A percentile compares a stretch with the other conserved stretches of the same genome.
phyloP scores from a whole-genome alignment of 495 filamentous ascomycete genomes.

The Mytilinidion resinicola region DNA sequence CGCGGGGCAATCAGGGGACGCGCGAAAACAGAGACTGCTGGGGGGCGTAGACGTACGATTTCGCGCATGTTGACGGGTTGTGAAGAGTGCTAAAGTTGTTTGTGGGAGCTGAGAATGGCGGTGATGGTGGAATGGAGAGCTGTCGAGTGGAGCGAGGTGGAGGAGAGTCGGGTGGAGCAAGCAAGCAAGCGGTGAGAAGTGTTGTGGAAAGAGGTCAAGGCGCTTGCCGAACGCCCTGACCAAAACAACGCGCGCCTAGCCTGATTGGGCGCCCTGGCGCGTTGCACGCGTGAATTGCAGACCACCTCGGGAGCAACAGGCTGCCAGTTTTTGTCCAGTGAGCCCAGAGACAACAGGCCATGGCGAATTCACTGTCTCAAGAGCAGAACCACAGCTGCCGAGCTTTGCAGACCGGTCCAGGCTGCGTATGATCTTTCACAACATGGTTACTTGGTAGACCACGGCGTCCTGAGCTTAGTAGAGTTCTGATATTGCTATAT shows the following conservation, averaged over 20 bases:
- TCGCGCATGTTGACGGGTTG: slow-evolving; percentile 36
- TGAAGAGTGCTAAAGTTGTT: slow-evolving; percentile 4
- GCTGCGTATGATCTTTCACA: too few species aligned
- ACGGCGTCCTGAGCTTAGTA: too few species aligned
- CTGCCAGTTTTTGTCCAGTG: not conserved
- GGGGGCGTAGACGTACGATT: slow-evolving; percentile 34
- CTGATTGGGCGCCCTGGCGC: not conserved
- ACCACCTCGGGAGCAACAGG: slow-evolving; percentile 36
- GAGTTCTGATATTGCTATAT: too few species aligned
- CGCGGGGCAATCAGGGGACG: slow-evolving; percentile 34
- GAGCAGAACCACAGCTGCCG: too few species aligned
- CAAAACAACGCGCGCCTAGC: slow-evolving; percentile 24
- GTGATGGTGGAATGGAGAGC: slow-evolving; percentile 7
- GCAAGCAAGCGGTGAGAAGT: slow-evolving; percentile 12
- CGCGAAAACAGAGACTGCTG: slow-evolving; percentile 26
- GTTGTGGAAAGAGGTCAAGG: slow-evolving; percentile 17
- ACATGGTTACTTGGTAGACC: too few species aligned
- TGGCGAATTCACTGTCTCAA: too few species aligned
- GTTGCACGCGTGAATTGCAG: slow-evolving; percentile 2
- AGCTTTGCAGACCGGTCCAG: too few species aligned
- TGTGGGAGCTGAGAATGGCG: slow-evolving; percentile 22
- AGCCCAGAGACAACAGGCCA: too few species aligned
- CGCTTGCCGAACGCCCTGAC: not conserved
- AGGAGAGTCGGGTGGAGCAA: slow-evolving; percentile 6
- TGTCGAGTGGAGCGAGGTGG: slow-evolving; percentile 7